Evolutionary conservation across 169 alveolate genomes (phyloP).

Genomic region (Plasmodium berghei): DNA sequence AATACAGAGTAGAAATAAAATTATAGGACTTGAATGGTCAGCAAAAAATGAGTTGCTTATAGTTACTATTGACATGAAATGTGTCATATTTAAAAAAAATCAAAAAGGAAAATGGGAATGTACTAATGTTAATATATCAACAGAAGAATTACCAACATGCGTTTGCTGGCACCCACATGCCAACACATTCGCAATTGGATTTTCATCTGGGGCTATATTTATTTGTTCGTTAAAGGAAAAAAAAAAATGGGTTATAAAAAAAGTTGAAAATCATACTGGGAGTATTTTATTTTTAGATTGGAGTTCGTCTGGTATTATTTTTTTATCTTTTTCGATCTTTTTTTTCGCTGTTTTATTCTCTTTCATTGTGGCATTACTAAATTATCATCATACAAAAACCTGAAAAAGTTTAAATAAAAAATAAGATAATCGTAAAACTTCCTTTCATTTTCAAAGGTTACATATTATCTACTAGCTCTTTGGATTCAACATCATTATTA

Average conservation of each 20-base stretch:
- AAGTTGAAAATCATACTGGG: conserved; percentile 44
- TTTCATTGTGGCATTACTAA: neutral
- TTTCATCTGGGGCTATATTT: conserved; percentile 59
- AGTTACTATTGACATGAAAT: conserved; percentile 66
- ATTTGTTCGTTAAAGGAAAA: conserved; percentile 61
- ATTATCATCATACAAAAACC: neutral
- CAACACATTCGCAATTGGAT: conserved; percentile 58
- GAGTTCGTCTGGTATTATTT: conserved; percentile 47
- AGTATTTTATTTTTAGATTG: conserved; percentile 46
- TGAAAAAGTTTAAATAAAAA: neutral
- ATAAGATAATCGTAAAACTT: neutral
- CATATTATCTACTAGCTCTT: conserved; percentile 40
- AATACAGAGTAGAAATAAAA: conserved; percentile 35
- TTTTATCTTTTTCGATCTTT: neutral
- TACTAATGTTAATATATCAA: conserved; percentile 47
- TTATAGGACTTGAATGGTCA: conserved; percentile 66
- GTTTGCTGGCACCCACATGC: conserved; percentile 71
- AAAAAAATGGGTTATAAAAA: conserved; percentile 41
- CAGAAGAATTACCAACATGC: conserved; percentile 68
- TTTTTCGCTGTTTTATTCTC: neutral
- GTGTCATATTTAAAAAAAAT: conserved; percentile 45
- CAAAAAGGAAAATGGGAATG: conserved; percentile 30
- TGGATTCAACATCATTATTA: conserved; percentile 44
- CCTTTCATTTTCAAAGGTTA: conserved; percentile 20
- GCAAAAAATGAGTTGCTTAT: conserved; percentile 51